Percentiles rank a stretch among this genome's conserved stretches.
These are phyloP conservation scores for button mushroom (Agaricus bisporus) DNA, from an alignment of 768 basidiomycete genomes.

Conservation along the genomic window DNA sequence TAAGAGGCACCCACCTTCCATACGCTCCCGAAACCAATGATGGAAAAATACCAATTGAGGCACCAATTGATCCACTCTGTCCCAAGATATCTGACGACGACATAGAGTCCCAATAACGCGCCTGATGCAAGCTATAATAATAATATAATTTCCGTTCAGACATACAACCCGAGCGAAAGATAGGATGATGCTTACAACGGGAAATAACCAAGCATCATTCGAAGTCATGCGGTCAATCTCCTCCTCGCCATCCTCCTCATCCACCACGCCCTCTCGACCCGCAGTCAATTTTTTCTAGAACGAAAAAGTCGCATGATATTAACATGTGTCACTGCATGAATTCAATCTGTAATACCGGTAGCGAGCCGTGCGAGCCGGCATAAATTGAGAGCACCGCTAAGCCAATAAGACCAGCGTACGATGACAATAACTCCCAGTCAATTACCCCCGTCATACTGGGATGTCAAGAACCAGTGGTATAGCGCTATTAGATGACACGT, in stretches of 20 bases:
- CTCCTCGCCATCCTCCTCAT: conserved; percentile 56
- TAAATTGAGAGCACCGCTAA: conserved; percentile 67
- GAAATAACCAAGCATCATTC: conserved; percentile 69
- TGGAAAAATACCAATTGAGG: conserved; percentile 68
- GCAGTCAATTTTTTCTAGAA: conserved; percentile 16
- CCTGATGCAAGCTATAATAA: conserved; percentile 58
- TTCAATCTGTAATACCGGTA: conserved; percentile 39
- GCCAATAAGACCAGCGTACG: conserved; percentile 61
- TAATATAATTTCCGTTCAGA: not conserved
- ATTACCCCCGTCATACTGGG: conserved; percentile 8
- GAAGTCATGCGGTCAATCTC: conserved; percentile 55
- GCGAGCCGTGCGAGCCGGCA: conserved; percentile 60
- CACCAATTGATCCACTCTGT: conserved; percentile 80
- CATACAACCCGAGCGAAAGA: too few relatives aligned
- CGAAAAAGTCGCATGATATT: conserved; percentile 1
- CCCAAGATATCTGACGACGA: conserved; percentile 69
- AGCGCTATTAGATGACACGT: too few relatives aligned
- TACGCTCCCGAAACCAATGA: conserved; percentile 59
- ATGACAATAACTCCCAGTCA: conserved; percentile 57
- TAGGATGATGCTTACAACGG: conserved; percentile 45
- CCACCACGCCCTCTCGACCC: conserved; percentile 20
- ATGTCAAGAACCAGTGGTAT: not conserved
- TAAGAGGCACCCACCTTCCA: conserved; percentile 48
- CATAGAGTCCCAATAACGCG: conserved; percentile 62
- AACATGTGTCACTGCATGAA: not conserved